Conservation (phyloP, 2,329 filamentous ascomycete species). For the Calonectria montana region DNA sequence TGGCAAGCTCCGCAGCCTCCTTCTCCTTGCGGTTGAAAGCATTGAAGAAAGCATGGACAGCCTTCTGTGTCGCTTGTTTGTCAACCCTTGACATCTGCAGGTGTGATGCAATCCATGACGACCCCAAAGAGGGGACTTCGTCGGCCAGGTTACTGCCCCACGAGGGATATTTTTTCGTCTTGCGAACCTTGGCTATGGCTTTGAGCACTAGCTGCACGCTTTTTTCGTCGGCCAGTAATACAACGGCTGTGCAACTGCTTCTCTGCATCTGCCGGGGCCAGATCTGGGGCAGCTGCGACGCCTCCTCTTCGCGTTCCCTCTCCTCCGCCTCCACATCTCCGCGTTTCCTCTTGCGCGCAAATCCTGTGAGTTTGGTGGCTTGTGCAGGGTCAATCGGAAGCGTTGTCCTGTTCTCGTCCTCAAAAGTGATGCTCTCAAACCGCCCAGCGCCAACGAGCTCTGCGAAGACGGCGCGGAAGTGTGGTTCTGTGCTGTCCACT, state of each 20-base stretch:
- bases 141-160: slow-evolving; percentile 76
- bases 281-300: slow-evolving; percentile 72
- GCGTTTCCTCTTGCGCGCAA: slow-evolving; percentile 56
- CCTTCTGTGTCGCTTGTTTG: slow-evolving; percentile 72
- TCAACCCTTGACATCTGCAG: slow-evolving; percentile 78
- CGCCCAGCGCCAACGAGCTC: slow-evolving; percentile 80
- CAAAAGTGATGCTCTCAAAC: slow-evolving; percentile 83
- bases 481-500: slow-evolving; percentile 81
- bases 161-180: slow-evolving; percentile 69
- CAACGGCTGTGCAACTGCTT: slow-evolving; percentile 83
- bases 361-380: slow-evolving; percentile 51
- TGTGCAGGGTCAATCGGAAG: slow-evolving; percentile 61
- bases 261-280: slow-evolving; percentile 79
- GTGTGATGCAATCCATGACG: slow-evolving; percentile 71
- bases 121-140: slow-evolving; percentile 69
- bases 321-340: slow-evolving; percentile 66
- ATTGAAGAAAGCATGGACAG: slow-evolving; percentile 87
- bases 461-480: slow-evolving; percentile 81
- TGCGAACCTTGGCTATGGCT: slow-evolving; percentile 72
- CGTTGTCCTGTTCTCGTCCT: slow-evolving; percentile 63
- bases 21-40: slow-evolving; percentile 80
- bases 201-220: slow-evolving; percentile 83
- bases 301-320: slow-evolving; percentile 65
- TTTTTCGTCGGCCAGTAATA: slow-evolving; percentile 84
- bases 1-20: slow-evolving; percentile 71